These are phyloP conservation scores for Arctostaphylos glauca DNA, from an alignment of 148 eudicot genomes.

Conservation along the genomic window DNA sequence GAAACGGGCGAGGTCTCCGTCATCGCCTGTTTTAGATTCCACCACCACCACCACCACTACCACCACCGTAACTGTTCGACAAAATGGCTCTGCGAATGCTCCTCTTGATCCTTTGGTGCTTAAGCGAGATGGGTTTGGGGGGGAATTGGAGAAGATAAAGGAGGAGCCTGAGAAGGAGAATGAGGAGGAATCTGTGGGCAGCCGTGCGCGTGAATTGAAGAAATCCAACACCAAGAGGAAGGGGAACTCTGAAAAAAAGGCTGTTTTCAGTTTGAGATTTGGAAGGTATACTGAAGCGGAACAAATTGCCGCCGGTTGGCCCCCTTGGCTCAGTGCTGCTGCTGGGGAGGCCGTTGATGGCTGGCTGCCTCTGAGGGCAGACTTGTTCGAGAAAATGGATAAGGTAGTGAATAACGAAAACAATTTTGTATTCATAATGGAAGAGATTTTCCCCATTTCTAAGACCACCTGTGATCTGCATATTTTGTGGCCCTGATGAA, in stretches of 20 bases:
- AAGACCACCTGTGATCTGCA: neutral
- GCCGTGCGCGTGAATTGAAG: conserved; percentile 13
- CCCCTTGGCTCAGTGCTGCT: conserved; percentile 62
- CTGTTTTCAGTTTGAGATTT: conserved; percentile 45
- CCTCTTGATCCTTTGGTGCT: conserved; percentile 14
- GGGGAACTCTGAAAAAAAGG: conserved; percentile 20
- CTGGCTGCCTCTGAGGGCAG: conserved; percentile 64
- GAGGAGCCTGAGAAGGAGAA: conserved; percentile 34
- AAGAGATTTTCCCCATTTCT: neutral
- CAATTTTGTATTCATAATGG: neutral
- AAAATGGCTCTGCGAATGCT: conserved; percentile 25
- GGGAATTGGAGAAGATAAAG: conserved; percentile 37
- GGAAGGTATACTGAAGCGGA: conserved; percentile 53
- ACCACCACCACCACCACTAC: neutral
- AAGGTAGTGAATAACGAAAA: conserved; percentile 41
- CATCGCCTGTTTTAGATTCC: conserved; percentile 33
- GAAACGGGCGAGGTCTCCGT: conserved; percentile 44
- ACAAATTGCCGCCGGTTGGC: conserved; percentile 71
- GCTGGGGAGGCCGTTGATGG: conserved; percentile 72
- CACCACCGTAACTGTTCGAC: neutral
- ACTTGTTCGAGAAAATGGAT: conserved; percentile 60
- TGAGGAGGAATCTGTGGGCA: conserved; percentile 21
- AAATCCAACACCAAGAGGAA: conserved; percentile 14
- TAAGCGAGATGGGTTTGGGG: conserved; percentile 6
- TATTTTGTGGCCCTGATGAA: neutral